Conservation (phyloP, 2,329 filamentous ascomycete species). For the Aspergillus thermomutatus region DNA sequence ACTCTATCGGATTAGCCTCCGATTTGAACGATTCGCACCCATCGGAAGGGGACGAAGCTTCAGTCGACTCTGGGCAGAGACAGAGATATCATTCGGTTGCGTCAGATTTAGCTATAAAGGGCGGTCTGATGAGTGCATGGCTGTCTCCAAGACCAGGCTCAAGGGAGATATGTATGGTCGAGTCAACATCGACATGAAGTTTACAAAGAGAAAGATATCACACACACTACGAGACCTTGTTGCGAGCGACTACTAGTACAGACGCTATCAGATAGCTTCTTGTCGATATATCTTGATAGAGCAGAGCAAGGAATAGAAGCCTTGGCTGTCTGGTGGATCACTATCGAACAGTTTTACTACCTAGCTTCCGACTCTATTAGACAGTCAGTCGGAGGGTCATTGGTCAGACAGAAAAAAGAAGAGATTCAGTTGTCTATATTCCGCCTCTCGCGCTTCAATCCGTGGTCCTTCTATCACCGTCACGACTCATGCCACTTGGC, state of each 20-base stretch:
- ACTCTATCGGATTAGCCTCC: slow-evolving; percentile 10
- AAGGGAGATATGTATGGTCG: slow-evolving; percentile 15
- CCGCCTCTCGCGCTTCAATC: slow-evolving; percentile 31
- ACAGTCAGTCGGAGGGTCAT: slow-evolving; percentile 58
- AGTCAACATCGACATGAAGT: slow-evolving; percentile 18
- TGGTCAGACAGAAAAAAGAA: slow-evolving; percentile 31
- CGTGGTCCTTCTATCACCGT: slow-evolving; percentile 21
- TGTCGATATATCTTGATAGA: slow-evolving; percentile 69
- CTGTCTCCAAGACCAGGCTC: slow-evolving; percentile 9
- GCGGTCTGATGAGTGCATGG: slow-evolving; percentile 7
- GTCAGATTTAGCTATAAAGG: slow-evolving; percentile 9
- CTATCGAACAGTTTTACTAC: slow-evolving; percentile 49
- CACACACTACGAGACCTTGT: slow-evolving; percentile 31
- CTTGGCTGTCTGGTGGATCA: slow-evolving; percentile 34
- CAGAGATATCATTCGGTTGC: slow-evolving; percentile 6
- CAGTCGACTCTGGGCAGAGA: slow-evolving; percentile 8
- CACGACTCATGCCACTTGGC: slow-evolving; percentile 16
- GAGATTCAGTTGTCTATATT: slow-evolving; percentile 37
- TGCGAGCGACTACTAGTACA: slow-evolving; percentile 44
- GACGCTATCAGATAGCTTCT: slow-evolving; percentile 60
- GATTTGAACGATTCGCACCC: slow-evolving; percentile 7
- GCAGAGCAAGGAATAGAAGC: slow-evolving; percentile 53
- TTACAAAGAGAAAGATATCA: slow-evolving; percentile 24
- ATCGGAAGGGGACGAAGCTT: slow-evolving; percentile 10
- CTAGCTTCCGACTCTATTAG: slow-evolving; percentile 73